Evolutionary conservation across 176 grass and related monocot species (phyloP), one percentile per base, ranked within the genome.

Genomic region (Coix lacrymajobi): DNA sequence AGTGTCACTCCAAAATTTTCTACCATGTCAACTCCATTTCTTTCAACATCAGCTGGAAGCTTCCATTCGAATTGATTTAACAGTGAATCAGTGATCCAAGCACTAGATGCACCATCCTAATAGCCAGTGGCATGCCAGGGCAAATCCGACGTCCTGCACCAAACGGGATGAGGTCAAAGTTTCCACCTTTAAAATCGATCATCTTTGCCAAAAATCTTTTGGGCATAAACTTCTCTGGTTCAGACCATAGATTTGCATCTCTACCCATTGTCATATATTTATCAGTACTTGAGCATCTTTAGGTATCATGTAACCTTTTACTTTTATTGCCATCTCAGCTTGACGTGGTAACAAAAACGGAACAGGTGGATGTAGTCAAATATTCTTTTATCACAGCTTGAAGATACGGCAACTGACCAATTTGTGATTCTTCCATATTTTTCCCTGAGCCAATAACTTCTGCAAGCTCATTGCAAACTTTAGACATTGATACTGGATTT

Each of bases 381-480:
- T n/a, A n/a, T n/a, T 93, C 85, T 48, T 90, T 93, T 2, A 93
- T 6, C 3, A 88, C 32, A 0, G 91, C 81, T 58, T 88, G 91
- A 15, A 93, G 85, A 43, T 87, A 93, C 0, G 88, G 78, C 30
- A 93, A 37, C 12, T 11, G 56, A 3, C 5, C 14, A 13, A 85
- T 75, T 17, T 93, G 46, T 0, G 78, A 66, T 22, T 93, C 91
- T 57, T 90, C 77, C 10, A 93, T 45, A 4, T 75, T 41, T 78
- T 6, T 81, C 38, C 44, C 66, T 62, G 32, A 29, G 36, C 81
- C 70, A 1, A 87, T 67, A 19, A 85, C 76, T 8, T 32, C 29
- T 75, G 2, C 26, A 8, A 87, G 76, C 76, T 93, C 91, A 3
- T 89, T 43, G 0, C 5, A 41, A n/a, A 19, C 71, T 81, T 44